Percentiles rank a stretch among this genome's conserved stretches.
These are phyloP conservation scores for Sphagnum magellanicum DNA, from an alignment of 228 moss, liverwort and hornwort species.

Conservation along the genomic window DNA sequence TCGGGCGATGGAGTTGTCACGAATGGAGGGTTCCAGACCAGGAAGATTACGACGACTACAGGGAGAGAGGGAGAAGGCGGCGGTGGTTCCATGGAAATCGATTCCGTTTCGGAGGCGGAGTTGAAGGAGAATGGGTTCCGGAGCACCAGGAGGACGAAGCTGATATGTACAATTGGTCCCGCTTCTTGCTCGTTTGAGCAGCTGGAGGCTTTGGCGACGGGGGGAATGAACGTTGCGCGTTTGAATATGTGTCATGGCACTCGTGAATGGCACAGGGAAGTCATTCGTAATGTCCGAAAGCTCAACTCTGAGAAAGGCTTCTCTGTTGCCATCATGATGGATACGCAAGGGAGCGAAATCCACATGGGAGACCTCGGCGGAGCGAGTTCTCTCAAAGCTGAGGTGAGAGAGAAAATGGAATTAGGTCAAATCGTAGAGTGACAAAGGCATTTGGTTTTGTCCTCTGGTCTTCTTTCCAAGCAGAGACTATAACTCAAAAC, in stretches of 20 bases:
- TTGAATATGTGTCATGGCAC: conserved; percentile 95
- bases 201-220: conserved; percentile 56
- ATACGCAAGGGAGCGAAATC: conserved; percentile 92
- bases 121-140: conserved; percentile 70
- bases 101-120: conserved; percentile 60
- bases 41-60: too few species aligned
- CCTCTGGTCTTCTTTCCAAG: too few species aligned
- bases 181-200: conserved; percentile 68
- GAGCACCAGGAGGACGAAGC: conserved; percentile 74
- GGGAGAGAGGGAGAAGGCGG: too few species aligned
- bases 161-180: conserved; percentile 88
- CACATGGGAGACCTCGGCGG: conserved; percentile 96
- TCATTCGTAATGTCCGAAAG: conserved; percentile 60
- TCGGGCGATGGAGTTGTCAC: too few species aligned
- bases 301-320: conserved; percentile 70
- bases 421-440: too few species aligned
- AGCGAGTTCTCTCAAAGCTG: conserved; percentile 58
- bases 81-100: conserved; percentile 61
- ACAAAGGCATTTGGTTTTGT: not conserved
- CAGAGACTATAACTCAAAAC: too few species aligned
- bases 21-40: too few species aligned
- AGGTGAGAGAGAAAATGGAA: conserved; percentile 26
- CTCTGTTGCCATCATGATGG: conserved; percentile 84
- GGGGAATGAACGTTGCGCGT: conserved; percentile 79
- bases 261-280: conserved; percentile 79